Conservation (phyloP, 2,329 filamentous ascomycete genomes). For the Penicillium paneum region DNA sequence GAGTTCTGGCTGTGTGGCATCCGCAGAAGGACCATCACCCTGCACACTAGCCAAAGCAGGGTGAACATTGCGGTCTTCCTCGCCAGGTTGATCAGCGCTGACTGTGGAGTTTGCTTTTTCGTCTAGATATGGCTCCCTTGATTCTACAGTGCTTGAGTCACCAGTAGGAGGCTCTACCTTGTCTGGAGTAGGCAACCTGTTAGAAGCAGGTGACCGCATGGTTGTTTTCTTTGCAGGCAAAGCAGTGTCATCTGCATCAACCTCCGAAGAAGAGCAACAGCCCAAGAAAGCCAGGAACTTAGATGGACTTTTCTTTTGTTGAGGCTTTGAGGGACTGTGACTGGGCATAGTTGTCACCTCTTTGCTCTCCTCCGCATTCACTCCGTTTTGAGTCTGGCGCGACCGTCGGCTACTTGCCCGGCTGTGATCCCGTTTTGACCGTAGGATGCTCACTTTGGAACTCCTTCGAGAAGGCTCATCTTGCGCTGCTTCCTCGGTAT, state of each 20-base stretch:
- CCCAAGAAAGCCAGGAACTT: slow-evolving; percentile 47
- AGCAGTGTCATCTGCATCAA: slow-evolving; percentile 44
- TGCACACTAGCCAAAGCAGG: slow-evolving; percentile 36
- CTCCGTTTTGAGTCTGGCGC: slow-evolving; percentile 36
- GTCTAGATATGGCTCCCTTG: slow-evolving; percentile 39
- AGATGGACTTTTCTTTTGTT: slow-evolving; percentile 42
- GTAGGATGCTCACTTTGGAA: slow-evolving; percentile 65
- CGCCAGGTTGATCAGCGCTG: slow-evolving; percentile 28
- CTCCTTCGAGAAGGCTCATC: slow-evolving; percentile 53
- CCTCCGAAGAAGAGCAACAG: slow-evolving; percentile 48
- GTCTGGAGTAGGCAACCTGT: slow-evolving; percentile 38
- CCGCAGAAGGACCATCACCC: slow-evolving; percentile 29
- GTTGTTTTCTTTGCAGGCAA: slow-evolving; percentile 47
- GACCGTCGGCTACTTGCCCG: slow-evolving; percentile 56
- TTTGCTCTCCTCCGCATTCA: slow-evolving; percentile 34
- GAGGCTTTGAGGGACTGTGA: slow-evolving; percentile 33
- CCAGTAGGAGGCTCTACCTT: slow-evolving; percentile 39
- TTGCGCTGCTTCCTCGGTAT: slow-evolving; percentile 30
- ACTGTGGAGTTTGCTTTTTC: slow-evolving; percentile 39
- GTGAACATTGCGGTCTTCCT: slow-evolving; percentile 33
- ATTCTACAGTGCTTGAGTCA: slow-evolving; percentile 41
- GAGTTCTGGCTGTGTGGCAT: slow-evolving; percentile 14
- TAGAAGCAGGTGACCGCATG: slow-evolving; percentile 37
- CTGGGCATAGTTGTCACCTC: slow-evolving; percentile 30
- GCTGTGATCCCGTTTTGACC: slow-evolving; percentile 64